Evolutionary conservation across 306 rosid species (phyloP).

Genomic region (Alnus glutinosa): DNA sequence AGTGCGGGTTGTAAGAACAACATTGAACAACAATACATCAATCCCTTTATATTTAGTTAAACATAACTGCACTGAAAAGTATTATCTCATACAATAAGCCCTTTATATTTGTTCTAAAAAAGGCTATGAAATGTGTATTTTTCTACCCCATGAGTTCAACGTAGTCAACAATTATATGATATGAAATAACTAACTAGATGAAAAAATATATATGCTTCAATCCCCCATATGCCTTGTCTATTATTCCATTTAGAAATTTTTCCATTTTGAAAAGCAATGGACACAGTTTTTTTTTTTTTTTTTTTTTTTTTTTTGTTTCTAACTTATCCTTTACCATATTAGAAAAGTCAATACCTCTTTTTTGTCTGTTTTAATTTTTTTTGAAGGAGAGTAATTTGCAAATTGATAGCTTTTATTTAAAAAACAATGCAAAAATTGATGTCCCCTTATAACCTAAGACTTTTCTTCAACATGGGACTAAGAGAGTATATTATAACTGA

Average conservation of each 20-base stretch:
- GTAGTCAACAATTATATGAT: neutral
- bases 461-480: neutral
- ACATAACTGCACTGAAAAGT: neutral
- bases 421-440: neutral
- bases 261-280: neutral
- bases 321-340: neutral
- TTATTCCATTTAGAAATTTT: neutral
- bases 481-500: neutral
- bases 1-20: neutral
- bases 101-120: neutral
- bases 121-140: neutral
- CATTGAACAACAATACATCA: neutral
- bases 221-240: neutral
- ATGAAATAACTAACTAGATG: neutral
- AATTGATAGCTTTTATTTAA: neutral
- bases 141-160: neutral
- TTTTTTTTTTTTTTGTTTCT: neutral
- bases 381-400: too few species aligned
- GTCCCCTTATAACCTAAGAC: neutral
- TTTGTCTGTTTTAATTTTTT: neutral
- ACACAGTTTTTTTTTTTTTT: neutral
- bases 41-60: neutral
- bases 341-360: neutral
- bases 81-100: neutral
- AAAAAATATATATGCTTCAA: neutral